Conservation (phyloP, 306 rosid genomes). For the Lathyrus sativus region DNA sequence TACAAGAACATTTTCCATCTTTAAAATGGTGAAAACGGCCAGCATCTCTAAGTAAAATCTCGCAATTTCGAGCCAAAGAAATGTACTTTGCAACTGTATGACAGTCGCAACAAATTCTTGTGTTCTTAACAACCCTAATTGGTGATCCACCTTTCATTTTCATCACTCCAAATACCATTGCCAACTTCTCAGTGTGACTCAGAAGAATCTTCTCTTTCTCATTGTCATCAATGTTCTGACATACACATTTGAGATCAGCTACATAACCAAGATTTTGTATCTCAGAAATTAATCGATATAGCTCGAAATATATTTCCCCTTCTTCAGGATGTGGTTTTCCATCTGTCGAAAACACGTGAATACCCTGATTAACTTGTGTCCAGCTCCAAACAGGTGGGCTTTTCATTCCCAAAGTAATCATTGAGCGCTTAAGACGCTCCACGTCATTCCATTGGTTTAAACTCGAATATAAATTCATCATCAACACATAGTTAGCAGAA, state of each 20-base stretch:
- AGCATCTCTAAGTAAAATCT: slow-evolving; percentile 58
- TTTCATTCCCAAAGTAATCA: slow-evolving; percentile 45
- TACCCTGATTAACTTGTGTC: slow-evolving; percentile 55
- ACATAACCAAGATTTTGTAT: slow-evolving; percentile 56
- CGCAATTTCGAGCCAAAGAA: slow-evolving; percentile 48
- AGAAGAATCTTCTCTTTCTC: slow-evolving; percentile 66
- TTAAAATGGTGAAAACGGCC: slow-evolving; percentile 69
- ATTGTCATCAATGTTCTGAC: slow-evolving; percentile 55
- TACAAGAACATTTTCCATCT: slow-evolving; percentile 65
- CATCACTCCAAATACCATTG: slow-evolving; percentile 66
- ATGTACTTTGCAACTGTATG: slow-evolving; percentile 66
- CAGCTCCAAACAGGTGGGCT: slow-evolving; percentile 65
- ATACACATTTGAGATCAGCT: slow-evolving; percentile 55
- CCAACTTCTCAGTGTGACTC: slow-evolving; percentile 76
- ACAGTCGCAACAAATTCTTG: slow-evolving; percentile 65
- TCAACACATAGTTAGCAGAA: slow-evolving; percentile 57
- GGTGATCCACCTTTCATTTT: slow-evolving; percentile 51
- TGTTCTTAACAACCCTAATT: slow-evolving; percentile 67
- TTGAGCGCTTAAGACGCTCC: slow-evolving; percentile 50
- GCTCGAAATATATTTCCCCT: slow-evolving; percentile 63
- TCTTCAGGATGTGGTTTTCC: slow-evolving; percentile 57
- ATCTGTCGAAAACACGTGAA: slow-evolving; percentile 62
- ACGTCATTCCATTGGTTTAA: slow-evolving; percentile 61
- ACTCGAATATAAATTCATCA: slow-evolving; percentile 68
- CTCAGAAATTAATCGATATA: slow-evolving; percentile 58